These are phyloP conservation scores for Exserohilum turcica DNA, from an alignment of 2,329 filamentous ascomycete genomes.

Conservation along the genomic window DNA sequence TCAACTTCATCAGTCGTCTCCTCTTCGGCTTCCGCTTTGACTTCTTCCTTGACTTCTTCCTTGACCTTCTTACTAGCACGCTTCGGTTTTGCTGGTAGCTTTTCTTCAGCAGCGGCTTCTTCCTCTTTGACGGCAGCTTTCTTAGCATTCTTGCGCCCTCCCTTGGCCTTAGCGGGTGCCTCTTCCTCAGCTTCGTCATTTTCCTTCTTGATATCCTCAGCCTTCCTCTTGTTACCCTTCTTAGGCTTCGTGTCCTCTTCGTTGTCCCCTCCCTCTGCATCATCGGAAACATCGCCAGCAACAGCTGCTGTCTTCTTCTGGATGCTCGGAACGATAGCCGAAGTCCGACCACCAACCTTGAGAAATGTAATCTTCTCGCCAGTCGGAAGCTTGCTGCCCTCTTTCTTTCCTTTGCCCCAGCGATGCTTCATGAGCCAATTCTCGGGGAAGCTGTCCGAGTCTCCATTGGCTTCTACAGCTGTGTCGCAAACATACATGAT, in stretches of 20 bases:
- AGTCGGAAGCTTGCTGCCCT: constrained; percentile 71
- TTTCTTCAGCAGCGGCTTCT: constrained; percentile 30
- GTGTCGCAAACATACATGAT: constrained; percentile 80
- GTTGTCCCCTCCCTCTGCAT: constrained; percentile 28
- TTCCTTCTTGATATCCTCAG: constrained; percentile 30
- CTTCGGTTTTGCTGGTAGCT: constrained; percentile 15
- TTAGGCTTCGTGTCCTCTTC: constrained; percentile 34
- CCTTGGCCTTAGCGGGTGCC: constrained; percentile 23
- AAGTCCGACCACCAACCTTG: constrained; percentile 89
- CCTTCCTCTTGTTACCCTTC: constrained; percentile 46
- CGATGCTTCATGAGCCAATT: constrained; percentile 85
- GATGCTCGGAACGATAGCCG: constrained; percentile 80
- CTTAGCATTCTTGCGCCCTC: constrained; percentile 31
- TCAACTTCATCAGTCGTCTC: constrained; percentile 37
- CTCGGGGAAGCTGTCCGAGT: constrained; percentile 81
- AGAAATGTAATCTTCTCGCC: constrained; percentile 85
- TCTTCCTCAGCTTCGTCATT: constrained; percentile 22
- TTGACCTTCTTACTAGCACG: constrained; percentile 12
- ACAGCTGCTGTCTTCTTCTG: constrained; percentile 80
- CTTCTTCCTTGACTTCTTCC: constrained; percentile 23
- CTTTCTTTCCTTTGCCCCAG: constrained; percentile 88
- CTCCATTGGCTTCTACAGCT: constrained; percentile 77
- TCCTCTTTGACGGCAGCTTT: constrained; percentile 26
- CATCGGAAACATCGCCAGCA: constrained; percentile 57
- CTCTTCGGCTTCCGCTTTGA: too few species aligned